Evolutionary conservation across 2,329 filamentous ascomycete genomes (phyloP).

Genomic region (Chalaropsis ovoidea): DNA sequence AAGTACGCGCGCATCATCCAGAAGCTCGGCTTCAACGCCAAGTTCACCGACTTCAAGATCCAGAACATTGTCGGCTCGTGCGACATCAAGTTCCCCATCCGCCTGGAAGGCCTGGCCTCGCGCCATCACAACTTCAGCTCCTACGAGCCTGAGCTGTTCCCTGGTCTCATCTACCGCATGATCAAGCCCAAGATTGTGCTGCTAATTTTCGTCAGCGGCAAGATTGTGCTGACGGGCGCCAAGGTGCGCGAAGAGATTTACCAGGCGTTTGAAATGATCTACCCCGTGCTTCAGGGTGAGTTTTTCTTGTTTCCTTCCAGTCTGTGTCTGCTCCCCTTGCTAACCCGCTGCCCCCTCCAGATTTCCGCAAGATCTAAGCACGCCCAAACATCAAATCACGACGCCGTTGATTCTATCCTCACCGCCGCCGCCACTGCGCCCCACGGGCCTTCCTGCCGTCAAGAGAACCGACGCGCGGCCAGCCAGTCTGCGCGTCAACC

Average conservation of each 20-base stretch:
- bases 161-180: conserved; percentile 99
- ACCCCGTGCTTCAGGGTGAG: conserved; percentile 81
- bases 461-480: too few relatives aligned
- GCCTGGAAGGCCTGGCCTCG: conserved; percentile 86
- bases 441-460: too few relatives aligned
- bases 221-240: conserved; percentile 94
- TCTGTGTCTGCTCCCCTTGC: neutral
- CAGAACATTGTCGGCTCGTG: conserved; percentile 98
- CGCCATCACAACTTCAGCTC: conserved; percentile 99
- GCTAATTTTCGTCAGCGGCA: conserved; percentile 89
- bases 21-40: conserved; percentile 98
- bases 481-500: too few relatives aligned
- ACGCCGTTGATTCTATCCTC: too few relatives aligned
- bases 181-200: conserved; percentile 94
- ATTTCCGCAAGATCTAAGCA: conserved; percentile 49
- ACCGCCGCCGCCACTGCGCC: too few relatives aligned
- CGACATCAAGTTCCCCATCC: conserved; percentile 98
- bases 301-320: conserved; percentile 25
- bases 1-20: conserved; percentile 99
- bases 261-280: conserved; percentile 93
- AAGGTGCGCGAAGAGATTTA: conserved; percentile 98
- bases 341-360: conserved; percentile 30
- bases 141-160: conserved; percentile 96
- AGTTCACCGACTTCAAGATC: conserved; percentile 99
- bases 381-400: too few relatives aligned